Conservation (phyloP, 192 early-diverging fungal genomes). For the Martensiomyces pterosporus region DNA sequence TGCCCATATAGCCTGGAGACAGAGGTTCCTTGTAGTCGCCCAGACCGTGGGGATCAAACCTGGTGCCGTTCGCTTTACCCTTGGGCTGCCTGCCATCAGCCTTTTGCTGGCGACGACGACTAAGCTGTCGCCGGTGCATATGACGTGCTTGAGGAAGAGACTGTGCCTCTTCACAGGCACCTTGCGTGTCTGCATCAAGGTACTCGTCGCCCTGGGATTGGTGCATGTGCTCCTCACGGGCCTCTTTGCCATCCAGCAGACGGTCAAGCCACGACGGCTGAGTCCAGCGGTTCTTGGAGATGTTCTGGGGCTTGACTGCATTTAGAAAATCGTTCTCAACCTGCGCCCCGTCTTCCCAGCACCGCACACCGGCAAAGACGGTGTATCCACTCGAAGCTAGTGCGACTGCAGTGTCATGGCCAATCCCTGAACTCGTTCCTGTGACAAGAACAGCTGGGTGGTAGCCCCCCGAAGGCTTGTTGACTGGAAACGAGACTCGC, state of each 20-base stretch:
- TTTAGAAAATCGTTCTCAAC: constrained; percentile 41
- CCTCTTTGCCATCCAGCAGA: no score
- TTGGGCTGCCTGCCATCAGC: neutral
- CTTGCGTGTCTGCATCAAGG: no score
- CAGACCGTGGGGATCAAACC: neutral
- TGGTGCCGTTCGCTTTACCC: neutral
- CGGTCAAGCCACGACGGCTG: constrained; percentile 1
- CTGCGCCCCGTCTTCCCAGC: constrained; percentile 46
- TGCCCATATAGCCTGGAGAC: neutral
- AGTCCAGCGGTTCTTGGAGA: constrained; percentile 23
- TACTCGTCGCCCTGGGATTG: no score
- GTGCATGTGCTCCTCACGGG: no score
- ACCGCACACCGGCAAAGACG: constrained; percentile 53
- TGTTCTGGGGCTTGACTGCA: constrained; percentile 10
- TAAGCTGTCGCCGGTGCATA: constrained; percentile 15
- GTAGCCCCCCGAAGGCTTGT: constrained; percentile 18
- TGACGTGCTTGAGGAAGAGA: no score
- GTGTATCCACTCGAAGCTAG: constrained; percentile 49
- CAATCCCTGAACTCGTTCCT: constrained; percentile 52
- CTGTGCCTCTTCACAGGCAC: no score
- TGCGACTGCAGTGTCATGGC: constrained; percentile 48
- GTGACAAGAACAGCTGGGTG: constrained; percentile 51
- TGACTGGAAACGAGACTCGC: constrained; percentile 27
- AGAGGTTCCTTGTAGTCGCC: no score
- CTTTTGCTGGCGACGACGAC: constrained; percentile 10